Evolutionary conservation across 805 yeast genomes (phyloP), one percentile per base, ranked within the genome.

Genomic region (Ogataea paraovalis): DNA sequence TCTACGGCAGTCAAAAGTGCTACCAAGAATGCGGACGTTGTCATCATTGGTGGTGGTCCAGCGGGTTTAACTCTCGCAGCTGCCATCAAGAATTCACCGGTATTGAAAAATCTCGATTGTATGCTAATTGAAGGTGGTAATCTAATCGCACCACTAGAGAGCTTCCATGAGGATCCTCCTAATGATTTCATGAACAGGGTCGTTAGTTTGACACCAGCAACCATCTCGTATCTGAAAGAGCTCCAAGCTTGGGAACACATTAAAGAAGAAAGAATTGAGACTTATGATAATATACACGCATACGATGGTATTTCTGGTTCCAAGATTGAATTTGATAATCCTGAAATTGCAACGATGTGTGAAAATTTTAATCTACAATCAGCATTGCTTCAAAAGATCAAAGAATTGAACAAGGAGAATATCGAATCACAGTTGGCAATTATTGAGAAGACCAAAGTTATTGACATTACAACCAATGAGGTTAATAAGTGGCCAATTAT

Each of bases 21-120:
- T 1, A 39, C 46, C 12, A 50, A 43, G 30, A 34, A 60, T 25
- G 69, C 76, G 25, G 97, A 92, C 65, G 79, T 94, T 19, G 83
- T 88, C 7, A 86, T 94, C 45, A 86, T 94, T 33, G 99, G 99
- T 33, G 98, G 96, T 7, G 99, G 99, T 0, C 97, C 98, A 1
- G 98, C 98, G 1, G 99, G 99, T 0, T 69, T 94, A 47, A 84
- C 96, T 1, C 69, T 94, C 33, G 83, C 94, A 4, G 78, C 96
- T 0, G 95, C 96, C 0, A 67, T 92, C 48, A 85, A 87, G 62
- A 74, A 75, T 54, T 83, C 90, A 1, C 80, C 84, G 2, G 63
- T 73, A 19, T 78, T 96, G 3, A 70, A 68, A 25, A 71, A 78
- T 43, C 74, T 89, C 39, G 73, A 74, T 41, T 77, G 92, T 42